Percentiles rank a stretch among this genome's conserved stretches.
Evolutionary conservation across 306 rosid species (phyloP).

Genomic region (Urtica urens): DNA sequence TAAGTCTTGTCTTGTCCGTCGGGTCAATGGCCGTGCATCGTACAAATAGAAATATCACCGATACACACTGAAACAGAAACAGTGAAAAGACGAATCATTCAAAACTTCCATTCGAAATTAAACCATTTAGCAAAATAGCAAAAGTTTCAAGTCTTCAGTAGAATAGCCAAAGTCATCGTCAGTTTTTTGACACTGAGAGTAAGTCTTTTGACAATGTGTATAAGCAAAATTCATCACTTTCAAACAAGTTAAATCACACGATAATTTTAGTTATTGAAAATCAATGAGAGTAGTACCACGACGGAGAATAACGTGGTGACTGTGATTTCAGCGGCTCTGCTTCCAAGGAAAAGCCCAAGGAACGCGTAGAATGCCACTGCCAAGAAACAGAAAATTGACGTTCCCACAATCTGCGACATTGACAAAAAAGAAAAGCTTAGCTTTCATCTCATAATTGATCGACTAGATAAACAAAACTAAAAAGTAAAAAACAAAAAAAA

Average conservation of each 20-base stretch:
- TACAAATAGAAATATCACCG: conserved; percentile 55
- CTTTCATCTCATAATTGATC: neutral
- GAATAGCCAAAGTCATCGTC: too few species aligned
- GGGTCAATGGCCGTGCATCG: conserved; percentile 90
- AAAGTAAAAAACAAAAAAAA: neutral
- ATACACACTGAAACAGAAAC: conserved; percentile 35
- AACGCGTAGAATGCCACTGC: conserved; percentile 63
- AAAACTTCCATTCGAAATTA: too few species aligned
- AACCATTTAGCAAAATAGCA: too few species aligned
- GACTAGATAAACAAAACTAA: neutral
- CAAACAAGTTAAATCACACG: too few species aligned
- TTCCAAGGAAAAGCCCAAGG: conserved; percentile 74
- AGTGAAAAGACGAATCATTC: neutral
- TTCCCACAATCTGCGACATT: conserved; percentile 57
- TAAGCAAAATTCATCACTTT: neutral
- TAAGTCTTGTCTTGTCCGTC: conserved; percentile 54
- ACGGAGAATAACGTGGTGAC: conserved; percentile 42
- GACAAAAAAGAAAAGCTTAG: neutral
- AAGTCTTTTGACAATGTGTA: too few species aligned
- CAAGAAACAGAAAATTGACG: conserved; percentile 50
- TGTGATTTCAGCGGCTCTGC: conserved; percentile 45
- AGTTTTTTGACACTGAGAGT: too few species aligned
- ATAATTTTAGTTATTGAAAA: neutral
- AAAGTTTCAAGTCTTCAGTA: too few species aligned
- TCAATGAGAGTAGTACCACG: conserved; percentile 28